These are phyloP conservation scores for Penicillium herquei DNA, from an alignment of 495 filamentous ascomycete species.

Conservation along the genomic window DNA sequence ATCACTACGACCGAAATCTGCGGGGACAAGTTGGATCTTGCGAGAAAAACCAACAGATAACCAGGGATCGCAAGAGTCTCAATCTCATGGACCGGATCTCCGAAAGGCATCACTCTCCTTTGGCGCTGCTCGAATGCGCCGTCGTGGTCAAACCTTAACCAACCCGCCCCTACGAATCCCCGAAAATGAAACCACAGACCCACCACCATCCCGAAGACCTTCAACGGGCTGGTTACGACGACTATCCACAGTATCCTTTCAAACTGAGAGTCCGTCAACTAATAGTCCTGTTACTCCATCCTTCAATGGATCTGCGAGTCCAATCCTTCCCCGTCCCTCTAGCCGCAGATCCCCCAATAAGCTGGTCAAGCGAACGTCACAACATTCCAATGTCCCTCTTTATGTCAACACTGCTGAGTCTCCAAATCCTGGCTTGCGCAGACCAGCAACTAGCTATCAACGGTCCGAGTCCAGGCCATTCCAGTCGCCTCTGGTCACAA, in stretches of 20 bases:
- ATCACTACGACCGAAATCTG: slow-evolving; percentile 17
- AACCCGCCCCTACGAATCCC: slow-evolving; percentile 29
- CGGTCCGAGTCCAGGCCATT: slow-evolving; percentile 69
- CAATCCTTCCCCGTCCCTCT: slow-evolving; percentile 52
- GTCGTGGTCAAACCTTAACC: slow-evolving; percentile 41
- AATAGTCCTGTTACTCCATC: slow-evolving; percentile 65
- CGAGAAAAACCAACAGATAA: slow-evolving; percentile 6
- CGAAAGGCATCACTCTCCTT: slow-evolving; percentile 47
- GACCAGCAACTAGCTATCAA: slow-evolving; percentile 87
- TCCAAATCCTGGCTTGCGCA: slow-evolving; percentile 58
- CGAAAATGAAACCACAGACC: slow-evolving; percentile 35
- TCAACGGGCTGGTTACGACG: slow-evolving; percentile 75
- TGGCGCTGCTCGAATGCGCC: slow-evolving; percentile 48
- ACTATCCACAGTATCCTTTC: slow-evolving; percentile 71
- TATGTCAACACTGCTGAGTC: slow-evolving; percentile 40
- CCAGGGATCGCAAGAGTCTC: slow-evolving; percentile 6
- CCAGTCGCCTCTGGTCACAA: slow-evolving; percentile 29
- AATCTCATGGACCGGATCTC: slow-evolving; percentile 17
- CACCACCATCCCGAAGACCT: slow-evolving; percentile 42
- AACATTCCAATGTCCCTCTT: slow-evolving; percentile 44
- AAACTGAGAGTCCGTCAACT: slow-evolving; percentile 66
- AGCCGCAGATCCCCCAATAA: slow-evolving; percentile 69
- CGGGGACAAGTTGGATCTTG: slow-evolving; percentile 8
- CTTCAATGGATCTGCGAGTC: slow-evolving; percentile 68
- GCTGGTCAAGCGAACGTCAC: slow-evolving; percentile 80